Base-by-base conservation (phyloP, 495 filamentous ascomycete genomes). In the Penicillium nucicola region DNA sequence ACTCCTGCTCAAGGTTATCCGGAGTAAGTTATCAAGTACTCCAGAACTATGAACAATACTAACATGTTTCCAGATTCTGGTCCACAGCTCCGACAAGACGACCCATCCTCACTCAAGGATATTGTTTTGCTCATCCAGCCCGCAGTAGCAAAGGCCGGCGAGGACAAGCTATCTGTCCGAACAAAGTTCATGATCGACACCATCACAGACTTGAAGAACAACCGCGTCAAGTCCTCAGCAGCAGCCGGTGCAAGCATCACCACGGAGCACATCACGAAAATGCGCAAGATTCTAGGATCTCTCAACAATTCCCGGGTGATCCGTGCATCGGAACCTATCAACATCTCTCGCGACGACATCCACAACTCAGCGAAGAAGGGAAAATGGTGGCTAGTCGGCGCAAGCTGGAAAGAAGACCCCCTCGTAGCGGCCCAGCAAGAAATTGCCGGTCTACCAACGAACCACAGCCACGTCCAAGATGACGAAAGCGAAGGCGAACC, bases 121-220 rank as follows among this genome's bases (percentile, higher is more conserved):
- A 95, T 98, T 47, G 87, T 96, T 9, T 60, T 86, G 15, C 77
- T 88, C 45, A 82, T 96, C 47, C 88, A 90, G 56, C 82, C 83
- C 10, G 80, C 84, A 8, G 78, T 90, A 11, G 69, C 81, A 6
- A 83, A 80, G 42, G 72, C 75, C 28, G 87, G 85, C 28, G 84
- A 88, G 62, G 73, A 75, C 14, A 84, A 79, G 37, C 74, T 96
- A 14, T 92, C 90, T 12, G 87, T 95, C 10, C 84, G 93, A 41
- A 96, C 92, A 1, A 95, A 87, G 54, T 97, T 97, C 70, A 97
- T 97, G 95, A 91, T 98, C 40, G 93, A 97, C 53, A 92, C 87
- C 2, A 93, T 98, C 62, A 91, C 88, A 52, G 86, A 93, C 59
- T 76, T 97, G 23, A 96, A 95, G 65, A 95, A 96, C 77, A 97